Evolutionary conservation across 441 rosid species (phyloP).

Genomic region (Lepidium campestre): DNA sequence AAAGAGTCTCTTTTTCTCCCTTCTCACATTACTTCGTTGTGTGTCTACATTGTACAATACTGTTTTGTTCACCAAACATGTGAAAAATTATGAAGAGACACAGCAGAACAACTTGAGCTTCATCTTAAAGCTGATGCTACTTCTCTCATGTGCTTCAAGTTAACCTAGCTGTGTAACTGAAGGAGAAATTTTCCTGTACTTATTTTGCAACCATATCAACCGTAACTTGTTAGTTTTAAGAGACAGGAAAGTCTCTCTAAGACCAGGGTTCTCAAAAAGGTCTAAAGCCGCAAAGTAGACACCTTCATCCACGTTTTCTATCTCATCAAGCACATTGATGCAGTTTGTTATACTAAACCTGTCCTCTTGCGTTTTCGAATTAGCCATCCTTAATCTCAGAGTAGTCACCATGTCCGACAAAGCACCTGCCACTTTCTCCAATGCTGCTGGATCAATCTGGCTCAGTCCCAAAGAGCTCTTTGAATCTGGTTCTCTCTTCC

Average conservation of each 20-base stretch:
- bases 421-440: constrained; percentile 55
- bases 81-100: not conserved
- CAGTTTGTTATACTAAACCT: constrained; percentile 51
- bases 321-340: constrained; percentile 59
- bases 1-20: constrained; percentile 6
- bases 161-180: constrained; percentile 8
- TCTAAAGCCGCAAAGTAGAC: constrained; percentile 62
- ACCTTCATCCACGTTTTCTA: constrained; percentile 40
- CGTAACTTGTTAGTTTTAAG: constrained; percentile 35
- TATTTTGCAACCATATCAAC: constrained; percentile 55
- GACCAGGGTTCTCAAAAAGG: constrained; percentile 54
- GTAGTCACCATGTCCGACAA: constrained; percentile 53
- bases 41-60: constrained; percentile 9
- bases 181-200: constrained; percentile 32
- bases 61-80: constrained; percentile 8
- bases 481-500: constrained; percentile 39
- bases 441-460: constrained; percentile 34
- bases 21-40: constrained; percentile 2
- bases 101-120: not conserved
- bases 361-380: constrained; percentile 25
- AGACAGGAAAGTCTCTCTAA: constrained; percentile 58
- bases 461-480: constrained; percentile 24
- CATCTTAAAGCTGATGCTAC: not conserved
- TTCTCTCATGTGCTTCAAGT: not conserved
- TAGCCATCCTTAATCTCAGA: constrained; percentile 35